phyloP scores from a whole-genome alignment of 2,329 filamentous ascomycete species.

The Ophiostoma tasmaniense region DNA sequence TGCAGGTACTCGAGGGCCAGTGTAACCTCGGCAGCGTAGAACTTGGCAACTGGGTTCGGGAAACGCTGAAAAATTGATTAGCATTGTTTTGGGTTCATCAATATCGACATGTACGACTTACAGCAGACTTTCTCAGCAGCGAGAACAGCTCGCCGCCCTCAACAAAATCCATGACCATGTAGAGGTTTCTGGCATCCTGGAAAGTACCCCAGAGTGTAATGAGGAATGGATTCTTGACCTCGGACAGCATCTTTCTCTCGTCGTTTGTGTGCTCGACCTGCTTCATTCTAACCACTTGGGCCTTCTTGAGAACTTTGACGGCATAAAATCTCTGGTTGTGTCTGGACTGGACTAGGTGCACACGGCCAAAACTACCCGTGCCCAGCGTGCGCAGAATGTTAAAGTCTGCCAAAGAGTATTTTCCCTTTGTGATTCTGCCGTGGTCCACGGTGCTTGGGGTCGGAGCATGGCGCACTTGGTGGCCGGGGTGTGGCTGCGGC shows the following conservation, averaged over 20 bases:
- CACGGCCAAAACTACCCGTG: constrained; percentile 92
- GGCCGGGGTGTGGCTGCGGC: constrained; percentile 19
- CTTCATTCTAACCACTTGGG: constrained; percentile 99
- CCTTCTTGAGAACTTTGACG: constrained; percentile 97
- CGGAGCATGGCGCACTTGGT: constrained; percentile 22
- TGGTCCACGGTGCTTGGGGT: neutral
- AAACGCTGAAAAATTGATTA: constrained; percentile 63
- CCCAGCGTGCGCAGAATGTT: constrained; percentile 82
- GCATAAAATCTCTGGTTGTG: constrained; percentile 98
- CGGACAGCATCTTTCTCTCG: constrained; percentile 87
- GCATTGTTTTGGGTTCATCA: neutral
- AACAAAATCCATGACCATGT: constrained; percentile 99
- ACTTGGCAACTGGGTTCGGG: constrained; percentile 96
- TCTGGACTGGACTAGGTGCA: constrained; percentile 93
- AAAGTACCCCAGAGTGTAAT: constrained; percentile 98
- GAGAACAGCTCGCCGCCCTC: constrained; percentile 97
- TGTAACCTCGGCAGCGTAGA: constrained; percentile 96
- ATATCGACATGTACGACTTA: constrained; percentile 31
- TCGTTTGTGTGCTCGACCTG: constrained; percentile 99
- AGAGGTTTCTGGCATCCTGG: constrained; percentile 87
- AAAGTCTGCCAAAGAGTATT: constrained; percentile 91
- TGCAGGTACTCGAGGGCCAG: constrained; percentile 93
- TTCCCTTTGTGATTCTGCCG: constrained; percentile 79
- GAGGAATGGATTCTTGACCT: constrained; percentile 95
- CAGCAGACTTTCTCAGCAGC: constrained; percentile 84